Evolutionary conservation across 2,329 filamentous ascomycete species (phyloP).

Genomic region (Apiospora rasikravindrae): DNA sequence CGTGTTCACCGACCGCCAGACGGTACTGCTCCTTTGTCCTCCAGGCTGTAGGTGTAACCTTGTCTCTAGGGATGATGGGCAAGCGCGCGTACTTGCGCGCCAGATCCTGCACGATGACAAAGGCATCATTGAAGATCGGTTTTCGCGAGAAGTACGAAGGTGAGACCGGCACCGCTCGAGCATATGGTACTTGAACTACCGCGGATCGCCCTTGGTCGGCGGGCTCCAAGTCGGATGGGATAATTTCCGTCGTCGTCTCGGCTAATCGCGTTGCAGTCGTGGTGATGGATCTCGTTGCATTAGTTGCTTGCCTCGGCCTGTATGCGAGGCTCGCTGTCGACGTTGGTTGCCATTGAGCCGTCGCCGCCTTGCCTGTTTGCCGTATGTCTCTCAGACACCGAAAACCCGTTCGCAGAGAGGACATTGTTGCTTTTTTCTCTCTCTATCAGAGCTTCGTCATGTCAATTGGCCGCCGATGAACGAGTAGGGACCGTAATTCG

Average conservation of each 20-base stretch:
- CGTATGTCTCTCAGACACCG: constrained; percentile 38
- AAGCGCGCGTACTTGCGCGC: constrained; percentile 74
- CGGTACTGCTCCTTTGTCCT: constrained; percentile 79
- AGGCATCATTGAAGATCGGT: constrained; percentile 84
- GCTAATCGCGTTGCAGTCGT: constrained; percentile 17
- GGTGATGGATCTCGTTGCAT: constrained; percentile 17
- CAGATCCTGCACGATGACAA: constrained; percentile 74
- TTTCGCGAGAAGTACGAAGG: constrained; percentile 94
- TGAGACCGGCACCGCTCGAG: constrained; percentile 81
- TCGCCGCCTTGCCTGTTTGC: constrained; percentile 23
- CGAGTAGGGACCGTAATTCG: not conserved
- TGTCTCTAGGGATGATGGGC: constrained; percentile 67
- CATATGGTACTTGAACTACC: constrained; percentile 46
- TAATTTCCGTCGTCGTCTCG: not conserved
- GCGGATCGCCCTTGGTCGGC: not conserved
- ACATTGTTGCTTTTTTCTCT: constrained; percentile 31
- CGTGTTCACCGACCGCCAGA: constrained; percentile 69
- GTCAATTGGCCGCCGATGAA: constrained; percentile 20
- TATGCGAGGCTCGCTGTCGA: constrained; percentile 24
- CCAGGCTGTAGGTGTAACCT: constrained; percentile 81
- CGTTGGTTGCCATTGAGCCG: constrained; percentile 31
- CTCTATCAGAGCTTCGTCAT: constrained; percentile 19
- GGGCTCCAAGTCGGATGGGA: not conserved
- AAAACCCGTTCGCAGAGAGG: constrained; percentile 36
- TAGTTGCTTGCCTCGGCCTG: constrained; percentile 20